Conservation (phyloP, 495 filamentous ascomycete genomes). For the Mycothermus thermophilus region DNA sequence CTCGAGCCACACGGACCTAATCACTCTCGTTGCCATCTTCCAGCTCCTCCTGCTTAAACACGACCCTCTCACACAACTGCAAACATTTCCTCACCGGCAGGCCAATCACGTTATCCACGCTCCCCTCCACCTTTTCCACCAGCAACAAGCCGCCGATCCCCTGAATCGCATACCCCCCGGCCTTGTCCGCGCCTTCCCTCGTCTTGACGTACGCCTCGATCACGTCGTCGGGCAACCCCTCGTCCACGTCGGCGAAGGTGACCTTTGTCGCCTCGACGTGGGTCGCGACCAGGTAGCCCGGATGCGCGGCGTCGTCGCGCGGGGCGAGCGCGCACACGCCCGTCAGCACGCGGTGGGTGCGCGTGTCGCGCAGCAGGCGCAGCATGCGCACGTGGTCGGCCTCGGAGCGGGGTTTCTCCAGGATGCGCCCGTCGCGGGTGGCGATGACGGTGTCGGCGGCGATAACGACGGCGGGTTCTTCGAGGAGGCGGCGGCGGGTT, state of each 20-base stretch:
- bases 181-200: conserved; percentile 89
- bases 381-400: conserved; percentile 76
- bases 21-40: conserved; percentile 22
- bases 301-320: conserved; percentile 55
- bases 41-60: conserved; percentile 38
- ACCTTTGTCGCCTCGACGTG: conserved; percentile 82
- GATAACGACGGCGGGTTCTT: conserved; percentile 71
- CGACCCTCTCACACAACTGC: conserved; percentile 71
- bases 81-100: conserved; percentile 70
- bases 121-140: conserved; percentile 77
- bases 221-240: conserved; percentile 52
- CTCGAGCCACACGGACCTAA: too few species aligned
- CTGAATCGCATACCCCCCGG: conserved; percentile 89
- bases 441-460: conserved; percentile 90
- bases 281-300: conserved; percentile 71
- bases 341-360: conserved; percentile 64
- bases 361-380: conserved; percentile 56
- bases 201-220: conserved; percentile 79
- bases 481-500: background rate
- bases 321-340: conserved; percentile 72
- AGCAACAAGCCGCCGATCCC: conserved; percentile 67
- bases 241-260: conserved; percentile 55
- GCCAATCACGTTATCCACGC: conserved; percentile 92
- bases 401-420: conserved; percentile 79
- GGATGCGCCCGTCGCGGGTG: conserved; percentile 52